These are phyloP conservation scores for Metschnikowia reukaufii DNA, from an alignment of 805 yeast species.

Conservation along the genomic window DNA sequence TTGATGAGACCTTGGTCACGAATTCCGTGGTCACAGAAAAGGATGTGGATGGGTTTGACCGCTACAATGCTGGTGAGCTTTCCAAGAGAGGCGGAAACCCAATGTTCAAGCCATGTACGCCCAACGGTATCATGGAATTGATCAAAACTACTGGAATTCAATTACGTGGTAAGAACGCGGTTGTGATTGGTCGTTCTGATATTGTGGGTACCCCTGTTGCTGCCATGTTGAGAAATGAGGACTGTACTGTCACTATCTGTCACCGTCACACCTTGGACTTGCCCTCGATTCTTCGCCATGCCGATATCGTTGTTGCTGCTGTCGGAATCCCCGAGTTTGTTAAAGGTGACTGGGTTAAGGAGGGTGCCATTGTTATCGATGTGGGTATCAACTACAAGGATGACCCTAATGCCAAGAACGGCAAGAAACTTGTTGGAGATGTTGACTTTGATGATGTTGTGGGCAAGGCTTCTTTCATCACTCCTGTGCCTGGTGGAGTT, in stretches of 20 bases:
- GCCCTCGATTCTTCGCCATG: constrained; percentile 54
- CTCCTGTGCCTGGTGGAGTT: constrained; percentile 99
- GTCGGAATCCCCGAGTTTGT: constrained; percentile 84
- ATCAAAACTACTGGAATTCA: constrained; percentile 66
- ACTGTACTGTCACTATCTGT: constrained; percentile 85
- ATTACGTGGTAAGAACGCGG: constrained; percentile 79
- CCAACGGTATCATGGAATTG: constrained; percentile 85
- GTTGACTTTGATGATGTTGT: constrained; percentile 76
- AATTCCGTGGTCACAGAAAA: constrained; percentile 76
- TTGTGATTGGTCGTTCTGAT: constrained; percentile 92
- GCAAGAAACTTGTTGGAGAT: constrained; percentile 89
- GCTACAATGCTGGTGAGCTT: constrained; percentile 85
- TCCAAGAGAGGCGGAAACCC: constrained; percentile 85
- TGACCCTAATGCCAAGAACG: constrained; percentile 72
- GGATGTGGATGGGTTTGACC: constrained; percentile 95
- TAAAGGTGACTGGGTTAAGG: constrained; percentile 84
- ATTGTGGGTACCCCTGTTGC: constrained; percentile 96
- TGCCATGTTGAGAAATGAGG: constrained; percentile 70
- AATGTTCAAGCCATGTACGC: constrained; percentile 88
- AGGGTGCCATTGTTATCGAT: constrained; percentile 83
- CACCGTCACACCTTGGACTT: constrained; percentile 73
- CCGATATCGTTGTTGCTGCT: constrained; percentile 91
- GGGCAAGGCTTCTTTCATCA: constrained; percentile 63
- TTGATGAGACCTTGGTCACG: constrained; percentile 78
- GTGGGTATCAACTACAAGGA: constrained; percentile 92